A percentile compares a stretch with the other conserved stretches of the same genome.
Conservation (phyloP, 2,329 filamentous ascomycete species). For the Sporothrix brunneoviolacea region DNA sequence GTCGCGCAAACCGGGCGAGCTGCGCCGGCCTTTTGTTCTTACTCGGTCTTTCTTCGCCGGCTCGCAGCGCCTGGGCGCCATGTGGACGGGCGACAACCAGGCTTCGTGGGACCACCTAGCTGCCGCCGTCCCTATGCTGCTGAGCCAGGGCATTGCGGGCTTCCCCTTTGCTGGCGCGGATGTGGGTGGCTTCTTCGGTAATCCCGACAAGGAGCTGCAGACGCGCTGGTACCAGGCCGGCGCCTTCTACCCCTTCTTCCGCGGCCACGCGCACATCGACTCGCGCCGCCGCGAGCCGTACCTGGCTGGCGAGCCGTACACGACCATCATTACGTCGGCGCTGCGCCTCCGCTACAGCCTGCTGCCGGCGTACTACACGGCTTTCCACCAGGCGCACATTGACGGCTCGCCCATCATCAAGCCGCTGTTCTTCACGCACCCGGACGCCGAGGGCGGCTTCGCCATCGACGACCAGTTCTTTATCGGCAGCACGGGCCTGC, state of each 20-base stretch:
- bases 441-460: slow-evolving; percentile 79
- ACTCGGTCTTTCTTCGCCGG: slow-evolving; percentile 91
- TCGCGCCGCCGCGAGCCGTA: slow-evolving; percentile 92
- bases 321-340: slow-evolving; percentile 77
- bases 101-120: slow-evolving; percentile 86
- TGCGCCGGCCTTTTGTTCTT: slow-evolving; percentile 81
- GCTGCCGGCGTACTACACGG: slow-evolving; percentile 92
- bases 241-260: slow-evolving; percentile 97
- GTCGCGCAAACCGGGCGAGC: slow-evolving; percentile 77
- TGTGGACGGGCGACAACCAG: slow-evolving; percentile 99
- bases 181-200: slow-evolving; percentile 96
- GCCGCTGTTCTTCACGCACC: slow-evolving; percentile 90
- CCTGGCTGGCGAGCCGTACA: slow-evolving; percentile 76
- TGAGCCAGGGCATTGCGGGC: slow-evolving; percentile 86
- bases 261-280: slow-evolving; percentile 93
- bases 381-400: slow-evolving; percentile 81
- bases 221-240: slow-evolving; percentile 96
- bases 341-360: slow-evolving; percentile 83
- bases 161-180: slow-evolving; percentile 94
- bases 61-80: slow-evolving; percentile 81
- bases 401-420: slow-evolving; percentile 82
- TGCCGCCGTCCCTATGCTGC: slow-evolving; percentile 85
- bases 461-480: slow-evolving; percentile 90
- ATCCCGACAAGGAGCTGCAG: slow-evolving; percentile 85
- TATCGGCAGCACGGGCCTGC: slow-evolving; percentile 75